Evolutionary conservation across 805 yeast species (phyloP), one percentile per base, ranked within the genome.

Genomic region (Saccharomycopsis vini): DNA sequence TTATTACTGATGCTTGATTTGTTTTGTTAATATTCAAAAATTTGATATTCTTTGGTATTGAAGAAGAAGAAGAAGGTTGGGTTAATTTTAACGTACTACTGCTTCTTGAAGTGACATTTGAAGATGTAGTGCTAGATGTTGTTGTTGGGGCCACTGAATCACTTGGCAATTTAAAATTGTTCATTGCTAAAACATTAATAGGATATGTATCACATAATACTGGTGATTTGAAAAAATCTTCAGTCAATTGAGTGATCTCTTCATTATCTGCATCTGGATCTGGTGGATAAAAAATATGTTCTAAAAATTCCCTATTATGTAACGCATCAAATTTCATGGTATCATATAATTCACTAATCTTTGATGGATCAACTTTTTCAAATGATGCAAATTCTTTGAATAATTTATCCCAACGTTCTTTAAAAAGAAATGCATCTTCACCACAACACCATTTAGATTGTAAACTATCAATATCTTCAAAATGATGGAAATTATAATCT

Each of bases 241-340:
- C 66, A 4, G 45, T 23, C 10, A 56, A 41, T 12, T 40, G 19
- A 21, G 37, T 40, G 36, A 49, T 53, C n/a, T 60, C 63, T 24
- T 67, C 69, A 22, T 67, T 67, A 49, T 48, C 75, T 15, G 24
- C 39, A 21, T 59, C 46, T 24, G 46, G 57, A 36, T 69, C 72
- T n/a, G 50, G 54, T 33, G 86, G 87, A 38, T 81, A 71, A 59
- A 92, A 92, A 4, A 90, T 81, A 52, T 77, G 77, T 58, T 83
- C 86, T 60, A 92, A 66, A 58, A 92, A 92, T 28, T 82, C 83
- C 44, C 98, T 72, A 61, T 92, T 92, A 62, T 92, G 99, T 44
- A 92, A 70, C 5, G 97, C 98, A 64, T 92, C 99, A 60, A 85
- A 92, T 62, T 92, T 92, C 96, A 92, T 90, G 1, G 99, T 90